Evolutionary conservation across 2,329 filamentous ascomycete genomes (phyloP).

Genomic region (Ceratocystis albifundus): DNA sequence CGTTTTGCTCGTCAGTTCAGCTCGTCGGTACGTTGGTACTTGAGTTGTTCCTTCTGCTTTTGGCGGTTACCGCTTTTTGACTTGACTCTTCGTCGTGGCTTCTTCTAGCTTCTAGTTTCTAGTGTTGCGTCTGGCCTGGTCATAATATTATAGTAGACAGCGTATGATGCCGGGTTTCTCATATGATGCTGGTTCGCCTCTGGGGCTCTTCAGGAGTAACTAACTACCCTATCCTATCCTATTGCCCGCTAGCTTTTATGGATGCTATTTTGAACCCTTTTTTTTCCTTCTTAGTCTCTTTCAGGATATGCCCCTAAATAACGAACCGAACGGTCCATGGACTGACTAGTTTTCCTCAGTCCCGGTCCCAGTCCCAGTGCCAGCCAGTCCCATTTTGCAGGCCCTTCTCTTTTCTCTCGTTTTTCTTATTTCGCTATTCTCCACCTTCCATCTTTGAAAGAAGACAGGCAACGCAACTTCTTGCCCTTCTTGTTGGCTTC

Average conservation of each 20-base stretch:
- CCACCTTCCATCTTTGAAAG: slow-evolving; percentile 6
- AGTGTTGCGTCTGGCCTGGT: background rate
- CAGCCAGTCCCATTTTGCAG: background rate
- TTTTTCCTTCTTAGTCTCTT: background rate
- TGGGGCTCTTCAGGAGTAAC: background rate
- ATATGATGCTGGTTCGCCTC: too few species aligned
- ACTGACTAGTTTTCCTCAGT: background rate
- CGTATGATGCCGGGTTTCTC: too few species aligned
- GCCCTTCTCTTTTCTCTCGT: background rate
- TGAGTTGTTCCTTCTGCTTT: too few species aligned
- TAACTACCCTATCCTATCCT: background rate
- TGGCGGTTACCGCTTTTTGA: too few species aligned
- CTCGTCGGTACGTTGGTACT: too few species aligned
- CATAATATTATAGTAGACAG: background rate
- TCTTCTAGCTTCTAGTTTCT: background rate
- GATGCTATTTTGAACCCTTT: background rate
- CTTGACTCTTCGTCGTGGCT: background rate
- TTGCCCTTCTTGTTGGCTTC: background rate
- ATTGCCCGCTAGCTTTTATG: background rate
- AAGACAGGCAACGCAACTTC: background rate
- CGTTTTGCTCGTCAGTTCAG: background rate
- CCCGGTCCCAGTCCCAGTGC: too few species aligned
- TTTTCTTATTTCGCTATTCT: background rate
- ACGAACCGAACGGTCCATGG: background rate
- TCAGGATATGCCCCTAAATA: background rate